Base-by-base conservation (phyloP, 2,329 filamentous ascomycete species). In the Neofusicoccum sp. region DNA sequence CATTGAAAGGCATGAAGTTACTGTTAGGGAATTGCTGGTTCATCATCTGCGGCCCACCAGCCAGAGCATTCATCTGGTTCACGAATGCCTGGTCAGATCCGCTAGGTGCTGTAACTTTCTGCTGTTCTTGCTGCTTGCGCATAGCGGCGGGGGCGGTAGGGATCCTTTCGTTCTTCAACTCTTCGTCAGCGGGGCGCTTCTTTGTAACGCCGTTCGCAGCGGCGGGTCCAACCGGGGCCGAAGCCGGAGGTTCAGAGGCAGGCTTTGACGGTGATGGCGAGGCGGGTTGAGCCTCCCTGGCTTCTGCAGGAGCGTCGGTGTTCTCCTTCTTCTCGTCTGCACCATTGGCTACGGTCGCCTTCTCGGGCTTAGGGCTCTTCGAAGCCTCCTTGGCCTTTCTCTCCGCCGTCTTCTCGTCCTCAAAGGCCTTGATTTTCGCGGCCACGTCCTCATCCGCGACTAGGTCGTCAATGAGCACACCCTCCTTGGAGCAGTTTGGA, bases 391-490 rank as follows among this genome's bases (percentile, higher is more conserved):
- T 78, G 34, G 71, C 67, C 65, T 75, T 77, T 51, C 77, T 72
- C 56, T 79, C 76, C 9, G 71, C 69, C 28, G 73, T 70, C 67
- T 79, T 80, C 64, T 85, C 84, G 33, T 80, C 78, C 68, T 86
- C 80, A 71, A 89, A 97, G 40, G 84, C 84, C 78, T 90, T 89
- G 66, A 96, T 90, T 76, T 90, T 93, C 69, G 84, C 81, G 65
- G 86, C 84, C 64, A 87, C 85, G 67, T 95, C 91, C 66, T 91
- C 89, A 77, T 98, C 92, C 65, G 87, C 48, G 72, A 88, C 86
- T 68, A 99, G 85, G 77, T 96, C 89, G 83, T 97, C 93, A 78
- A 98, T 90, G 70, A 97, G 82, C 66, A 97, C 91, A 71, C 91
- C 91, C 74, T 96, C 92, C 65, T 89, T 89, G 78, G 90, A 86